Evolutionary conservation across 2,329 filamentous ascomycete species (phyloP), one percentile per base, ranked within the genome.

Genomic region (Cladosporium oxysporum): DNA sequence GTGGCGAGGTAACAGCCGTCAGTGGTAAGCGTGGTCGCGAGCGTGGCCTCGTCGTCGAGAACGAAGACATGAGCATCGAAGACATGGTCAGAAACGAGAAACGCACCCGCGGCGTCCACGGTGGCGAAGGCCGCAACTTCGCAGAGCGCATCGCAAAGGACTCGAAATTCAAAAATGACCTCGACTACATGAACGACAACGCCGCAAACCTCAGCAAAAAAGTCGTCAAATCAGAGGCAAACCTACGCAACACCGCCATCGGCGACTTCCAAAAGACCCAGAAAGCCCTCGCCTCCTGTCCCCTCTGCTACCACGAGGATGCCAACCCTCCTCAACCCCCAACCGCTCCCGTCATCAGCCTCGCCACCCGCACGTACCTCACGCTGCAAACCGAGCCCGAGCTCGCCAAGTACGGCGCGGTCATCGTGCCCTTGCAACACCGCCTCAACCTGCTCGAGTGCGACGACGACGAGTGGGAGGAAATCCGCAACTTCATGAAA

Each of bases 401-500:
- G 75, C 82, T 99, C 52, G 91, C 87, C 70, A 85, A 91, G 59
- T 92, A 92, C 55, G 90, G 93, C 58, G 91, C 93, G 7, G 89
- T 95, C 66, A 95, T 99, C 68, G 92, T 93, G 3, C 95, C 95
- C 6, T 88, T 95, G 26, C 87, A 93, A 71, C 95, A 99, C 76
- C 89, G 90, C 62, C 88, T 84, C 28, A 99, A 98, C 76, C 87
- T 99, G 0, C 83, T 99, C n/a, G 94, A 97, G 78, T 99, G 95
- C 78, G 94, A 98, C 78, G 94, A 99, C 75, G 95, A 99, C 75
- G 95, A 99, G 77, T 99, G 96, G 96, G 95, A 99, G 76, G 95
- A 99, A 79, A 90, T 99, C 6, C 91, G 95, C 69, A 99, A 99
- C 78, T 99, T 99, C 76, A 98, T 98, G 94, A 99, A 99, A 81